A percentile compares a stretch with the other conserved stretches of the same genome.
phyloP scores from a whole-genome alignment of 2,329 filamentous ascomycete species.

The Plectosphaerella sp. region DNA sequence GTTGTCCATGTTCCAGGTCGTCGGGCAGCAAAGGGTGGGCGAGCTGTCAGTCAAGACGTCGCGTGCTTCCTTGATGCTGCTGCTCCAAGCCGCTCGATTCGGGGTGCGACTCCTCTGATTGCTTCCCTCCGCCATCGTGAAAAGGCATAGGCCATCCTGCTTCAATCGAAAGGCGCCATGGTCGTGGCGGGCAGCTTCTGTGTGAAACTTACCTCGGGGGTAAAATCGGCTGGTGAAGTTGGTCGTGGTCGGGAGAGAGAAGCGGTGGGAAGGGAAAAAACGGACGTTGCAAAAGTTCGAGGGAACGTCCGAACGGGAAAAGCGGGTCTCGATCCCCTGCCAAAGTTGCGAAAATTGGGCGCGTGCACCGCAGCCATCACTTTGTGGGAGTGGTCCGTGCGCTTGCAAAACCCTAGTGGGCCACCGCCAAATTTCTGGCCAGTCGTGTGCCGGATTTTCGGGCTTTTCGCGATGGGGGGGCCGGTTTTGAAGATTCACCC shows the following conservation, averaged over 20 bases:
- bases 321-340: not conserved
- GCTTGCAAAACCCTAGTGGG: constrained; percentile 22
- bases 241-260: not conserved
- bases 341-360: constrained; percentile 12
- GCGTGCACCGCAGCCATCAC: constrained; percentile 26
- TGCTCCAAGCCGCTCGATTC: not conserved
- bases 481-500: too few relatives aligned
- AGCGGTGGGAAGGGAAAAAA: not conserved
- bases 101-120: constrained; percentile 43
- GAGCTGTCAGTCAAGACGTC: constrained; percentile 3
- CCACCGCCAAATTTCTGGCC: too few relatives aligned
- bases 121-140: constrained; percentile 56
- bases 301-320: not conserved
- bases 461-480: not conserved
- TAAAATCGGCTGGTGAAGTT: constrained; percentile 5
- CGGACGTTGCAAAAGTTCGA: constrained; percentile 7
- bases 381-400: constrained; percentile 21
- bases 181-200: constrained; percentile 6
- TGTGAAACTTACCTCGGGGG: constrained; percentile 40
- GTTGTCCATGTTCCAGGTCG: too few relatives aligned
- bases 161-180: constrained; percentile 19
- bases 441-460: too few relatives aligned
- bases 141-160: constrained; percentile 36
- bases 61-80: not conserved
- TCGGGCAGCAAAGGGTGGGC: not conserved